phyloP scores from a whole-genome alignment of 2,329 filamentous ascomycete genomes.

The Blastomyces silverae region DNA sequence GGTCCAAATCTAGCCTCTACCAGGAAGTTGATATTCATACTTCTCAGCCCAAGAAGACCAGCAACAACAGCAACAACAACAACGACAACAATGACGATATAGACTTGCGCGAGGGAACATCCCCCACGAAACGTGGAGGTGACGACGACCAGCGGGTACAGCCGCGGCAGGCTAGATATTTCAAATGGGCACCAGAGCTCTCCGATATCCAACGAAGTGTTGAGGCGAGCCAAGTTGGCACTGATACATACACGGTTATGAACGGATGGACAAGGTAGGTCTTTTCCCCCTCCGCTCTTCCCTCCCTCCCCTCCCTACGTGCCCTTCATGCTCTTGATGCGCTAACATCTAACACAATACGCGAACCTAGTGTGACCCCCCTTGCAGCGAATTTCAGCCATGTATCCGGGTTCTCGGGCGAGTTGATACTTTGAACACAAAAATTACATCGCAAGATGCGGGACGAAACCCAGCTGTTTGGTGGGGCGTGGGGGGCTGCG shows the following conservation, averaged over 20 bases:
- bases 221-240: conserved; percentile 65
- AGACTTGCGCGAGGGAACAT: conserved; percentile 24
- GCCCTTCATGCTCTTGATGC: background rate
- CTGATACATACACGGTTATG: conserved; percentile 83
- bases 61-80: background rate
- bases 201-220: conserved; percentile 78
- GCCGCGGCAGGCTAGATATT: conserved; percentile 54
- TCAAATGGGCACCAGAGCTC: conserved; percentile 83
- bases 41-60: background rate
- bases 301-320: background rate
- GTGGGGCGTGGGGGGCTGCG: too few relatives aligned
- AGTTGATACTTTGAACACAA: conserved; percentile 61
- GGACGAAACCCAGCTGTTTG: too few relatives aligned
- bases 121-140: conserved; percentile 30
- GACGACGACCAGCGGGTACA: conserved; percentile 33
- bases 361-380: conserved; percentile 63
- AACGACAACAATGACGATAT: background rate
- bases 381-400: conserved; percentile 87
- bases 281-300: background rate
- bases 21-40: conserved; percentile 59
- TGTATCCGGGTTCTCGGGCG: conserved; percentile 55
- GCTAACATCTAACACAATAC: background rate
- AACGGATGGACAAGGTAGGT: conserved; percentile 71
- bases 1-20: conserved; percentile 71
- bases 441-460: too few relatives aligned